Base-by-base conservation (phyloP, 2,329 filamentous ascomycete species). In the Neurospora crassa region DNA sequence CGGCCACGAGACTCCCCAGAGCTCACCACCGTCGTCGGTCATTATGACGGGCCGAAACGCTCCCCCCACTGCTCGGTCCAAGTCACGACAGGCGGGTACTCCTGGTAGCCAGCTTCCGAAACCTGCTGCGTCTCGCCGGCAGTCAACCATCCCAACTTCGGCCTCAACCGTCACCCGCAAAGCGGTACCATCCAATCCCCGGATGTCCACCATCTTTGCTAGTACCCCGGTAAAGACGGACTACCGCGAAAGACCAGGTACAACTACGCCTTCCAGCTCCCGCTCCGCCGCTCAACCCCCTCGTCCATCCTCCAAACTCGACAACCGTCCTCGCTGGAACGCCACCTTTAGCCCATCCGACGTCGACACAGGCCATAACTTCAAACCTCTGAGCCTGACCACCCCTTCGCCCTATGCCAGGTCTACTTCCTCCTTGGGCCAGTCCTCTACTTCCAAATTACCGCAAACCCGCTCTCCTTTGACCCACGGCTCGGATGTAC, bases 301-400 rank as follows among this genome's bases (percentile, higher is more conserved):
- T 70, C 83, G 85, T 69, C 82, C 86, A 71, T 78, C 82, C 47
- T 82, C 84, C 1, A 83, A 83, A 12, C 75, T 84, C 42, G 78
- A 86, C 71, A 84, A 87, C 71, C 88, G 91, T 69, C 92, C 92
- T 3, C 86, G 89, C 71, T 96, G 92, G 92, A 95, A 90, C 77
- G 78, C 77, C 12, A 91, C 89, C 40, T 88, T 89, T 6, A 93
- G 91, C 76, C 86, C 87, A 5, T 82, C 82, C 7, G 86, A 89
- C 73, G 82, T 89, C n/a, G 85, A 90, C 41, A 86, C 88, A n/a
- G 89, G 90, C 37, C 89, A 91, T 79, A 88, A 88, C 78, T 91
- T 89, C 81, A 90, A 88, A 76, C 87, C 90, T 12, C 80, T 90
- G 12, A 87, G 81, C 43, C 80, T 88, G 67, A 89, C 87, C 7